Percentiles rank a stretch among this genome's conserved stretches.
These are phyloP conservation scores for Debaryomyces castellii DNA, from an alignment of 805 yeast genomes.

Conservation along the genomic window DNA sequence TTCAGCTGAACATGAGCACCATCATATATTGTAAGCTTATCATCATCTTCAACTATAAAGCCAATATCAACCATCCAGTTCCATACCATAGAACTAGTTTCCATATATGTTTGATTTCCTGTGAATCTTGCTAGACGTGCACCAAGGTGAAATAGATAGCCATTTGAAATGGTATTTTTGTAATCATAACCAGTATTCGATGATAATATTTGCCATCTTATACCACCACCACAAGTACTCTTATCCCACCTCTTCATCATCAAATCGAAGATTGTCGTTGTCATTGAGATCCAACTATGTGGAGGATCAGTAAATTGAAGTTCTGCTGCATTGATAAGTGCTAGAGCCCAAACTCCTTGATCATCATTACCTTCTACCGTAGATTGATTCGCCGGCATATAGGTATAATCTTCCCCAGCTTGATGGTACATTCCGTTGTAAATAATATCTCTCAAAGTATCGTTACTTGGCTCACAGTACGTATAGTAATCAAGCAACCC, in stretches of 20 bases:
- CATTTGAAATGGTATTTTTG: slow-evolving; percentile 87
- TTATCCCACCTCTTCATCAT: slow-evolving; percentile 90
- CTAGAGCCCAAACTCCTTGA: slow-evolving; percentile 54
- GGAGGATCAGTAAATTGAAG: slow-evolving; percentile 42
- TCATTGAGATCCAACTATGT: slow-evolving; percentile 79
- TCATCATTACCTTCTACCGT: slow-evolving; percentile 51
- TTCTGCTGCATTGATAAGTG: slow-evolving; percentile 47
- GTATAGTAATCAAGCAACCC: slow-evolving; percentile 42
- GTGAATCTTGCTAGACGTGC: slow-evolving; percentile 87
- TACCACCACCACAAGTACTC: slow-evolving; percentile 75
- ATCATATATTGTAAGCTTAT: slow-evolving; percentile 44
- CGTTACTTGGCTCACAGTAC: slow-evolving; percentile 35
- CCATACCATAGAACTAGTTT: slow-evolving; percentile 73
- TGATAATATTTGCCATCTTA: slow-evolving; percentile 93
- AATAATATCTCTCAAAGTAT: slow-evolving; percentile 26
- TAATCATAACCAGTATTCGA: slow-evolving; percentile 95
- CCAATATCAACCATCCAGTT: slow-evolving; percentile 68
- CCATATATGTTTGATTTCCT: slow-evolving; percentile 67
- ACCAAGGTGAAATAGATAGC: slow-evolving; percentile 84
- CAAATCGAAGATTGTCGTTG: slow-evolving; percentile 88
- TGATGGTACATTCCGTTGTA: slow-evolving; percentile 43
- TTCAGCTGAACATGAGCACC: slow-evolving; percentile 54
- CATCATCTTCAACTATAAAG: slow-evolving; percentile 19
- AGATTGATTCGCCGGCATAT: slow-evolving; percentile 46
- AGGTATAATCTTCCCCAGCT: slow-evolving; percentile 38